Percentiles rank a stretch among this genome's conserved stretches.
Evolutionary conservation across 192 early-diverging fungal genomes (phyloP).

Genomic region (Polychytrium aggregatum): DNA sequence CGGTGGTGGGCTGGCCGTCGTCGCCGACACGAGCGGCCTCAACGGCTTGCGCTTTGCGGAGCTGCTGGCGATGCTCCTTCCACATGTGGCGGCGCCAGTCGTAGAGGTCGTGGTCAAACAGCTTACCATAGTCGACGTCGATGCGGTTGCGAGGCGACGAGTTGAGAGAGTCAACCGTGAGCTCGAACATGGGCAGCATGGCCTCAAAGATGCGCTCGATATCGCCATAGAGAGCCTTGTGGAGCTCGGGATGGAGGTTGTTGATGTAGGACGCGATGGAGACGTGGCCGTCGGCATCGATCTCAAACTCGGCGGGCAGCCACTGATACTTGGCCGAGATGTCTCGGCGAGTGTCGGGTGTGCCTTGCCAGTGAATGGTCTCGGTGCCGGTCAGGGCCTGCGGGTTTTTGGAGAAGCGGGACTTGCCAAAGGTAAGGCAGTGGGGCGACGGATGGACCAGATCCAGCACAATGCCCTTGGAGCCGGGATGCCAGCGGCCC

Average conservation of each 20-base stretch:
- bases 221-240: constrained; percentile 37
- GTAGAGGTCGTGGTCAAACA: no score
- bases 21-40: no score
- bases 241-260: constrained; percentile 46
- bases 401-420: background rate
- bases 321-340: constrained; percentile 34
- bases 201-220: constrained; percentile 35
- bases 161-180: background rate
- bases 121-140: no score
- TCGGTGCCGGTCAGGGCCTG: background rate
- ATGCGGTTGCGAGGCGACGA: background rate
- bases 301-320: constrained; percentile 55
- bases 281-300: constrained; percentile 33
- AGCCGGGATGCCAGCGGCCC: constrained; percentile 33
- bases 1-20: constrained; percentile 2
- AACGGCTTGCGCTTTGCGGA: no score
- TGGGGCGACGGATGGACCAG: constrained; percentile 44
- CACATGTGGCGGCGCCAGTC: no score
- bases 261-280: constrained; percentile 58
- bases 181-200: constrained; percentile 58
- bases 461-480: constrained; percentile 31
- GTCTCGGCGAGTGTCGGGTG: background rate
- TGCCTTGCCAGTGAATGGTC: background rate
- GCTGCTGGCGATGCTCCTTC: background rate
- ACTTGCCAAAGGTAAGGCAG: constrained; percentile 1